phyloP scores from a whole-genome alignment of 768 basidiomycete species.

The Suillus luteus region DNA sequence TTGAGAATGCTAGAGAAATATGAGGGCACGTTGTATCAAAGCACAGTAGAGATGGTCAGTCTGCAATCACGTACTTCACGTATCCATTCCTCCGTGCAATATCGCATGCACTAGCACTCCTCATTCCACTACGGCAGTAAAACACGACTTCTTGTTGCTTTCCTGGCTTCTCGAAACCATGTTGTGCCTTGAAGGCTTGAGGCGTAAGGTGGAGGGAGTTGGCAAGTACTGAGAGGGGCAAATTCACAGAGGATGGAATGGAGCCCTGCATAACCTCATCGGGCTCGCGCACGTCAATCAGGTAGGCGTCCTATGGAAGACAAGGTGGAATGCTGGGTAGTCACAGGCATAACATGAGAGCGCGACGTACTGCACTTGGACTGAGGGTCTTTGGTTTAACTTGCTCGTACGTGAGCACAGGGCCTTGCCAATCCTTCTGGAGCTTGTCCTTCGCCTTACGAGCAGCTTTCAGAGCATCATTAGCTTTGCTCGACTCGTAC shows the following conservation, averaged over 20 bases:
- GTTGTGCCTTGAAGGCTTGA: slow-evolving; percentile 59
- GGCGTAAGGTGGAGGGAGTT: slow-evolving; percentile 59
- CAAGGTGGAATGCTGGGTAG: slow-evolving; percentile 14
- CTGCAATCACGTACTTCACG: slow-evolving; percentile 56
- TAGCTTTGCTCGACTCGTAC: slow-evolving; percentile 36
- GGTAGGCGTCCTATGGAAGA: slow-evolving; percentile 56
- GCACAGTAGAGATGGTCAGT: slow-evolving; percentile 6
- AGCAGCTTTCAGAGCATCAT: slow-evolving; percentile 32
- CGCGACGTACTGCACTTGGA: slow-evolving; percentile 58
- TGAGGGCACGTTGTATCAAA: neutral
- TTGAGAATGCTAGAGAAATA: slow-evolving; percentile 54
- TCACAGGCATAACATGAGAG: slow-evolving; percentile 11
- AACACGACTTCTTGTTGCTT: slow-evolving; percentile 78
- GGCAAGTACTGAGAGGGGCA: slow-evolving; percentile 80
- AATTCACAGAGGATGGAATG: slow-evolving; percentile 89
- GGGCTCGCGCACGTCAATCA: slow-evolving; percentile 92
- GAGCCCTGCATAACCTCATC: slow-evolving; percentile 89
- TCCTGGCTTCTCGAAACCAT: slow-evolving; percentile 75
- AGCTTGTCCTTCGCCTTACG: slow-evolving; percentile 36
- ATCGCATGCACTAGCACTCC: slow-evolving; percentile 81
- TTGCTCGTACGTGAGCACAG: slow-evolving; percentile 74
- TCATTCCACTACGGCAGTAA: slow-evolving; percentile 88
- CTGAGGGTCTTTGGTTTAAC: slow-evolving; percentile 77
- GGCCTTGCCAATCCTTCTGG: slow-evolving; percentile 77
- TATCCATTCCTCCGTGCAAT: slow-evolving; percentile 81